A percentile compares a stretch with the other conserved stretches of the same genome.
Evolutionary conservation across 2,329 filamentous ascomycete genomes (phyloP).

Genomic region (Didymella exigua): DNA sequence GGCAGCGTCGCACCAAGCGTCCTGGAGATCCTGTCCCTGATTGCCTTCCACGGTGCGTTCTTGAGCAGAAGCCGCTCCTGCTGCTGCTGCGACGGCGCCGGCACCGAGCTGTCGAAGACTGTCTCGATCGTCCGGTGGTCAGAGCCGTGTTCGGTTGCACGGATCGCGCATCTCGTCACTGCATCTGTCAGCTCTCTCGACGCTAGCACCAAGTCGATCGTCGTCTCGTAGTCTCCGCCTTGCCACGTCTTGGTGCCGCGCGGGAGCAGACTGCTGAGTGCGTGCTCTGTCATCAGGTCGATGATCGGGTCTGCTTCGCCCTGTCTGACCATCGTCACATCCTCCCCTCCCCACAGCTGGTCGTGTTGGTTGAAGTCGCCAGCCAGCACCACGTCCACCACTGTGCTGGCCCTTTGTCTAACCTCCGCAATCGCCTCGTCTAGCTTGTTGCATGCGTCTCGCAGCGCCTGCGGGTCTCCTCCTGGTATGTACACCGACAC

Average conservation of each 20-base stretch:
- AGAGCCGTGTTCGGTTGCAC: not conserved
- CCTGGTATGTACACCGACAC: not conserved
- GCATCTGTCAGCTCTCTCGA: not conserved
- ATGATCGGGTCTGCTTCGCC: not conserved
- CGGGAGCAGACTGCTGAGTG: not conserved
- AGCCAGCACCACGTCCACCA: not conserved
- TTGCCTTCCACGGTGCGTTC: not conserved
- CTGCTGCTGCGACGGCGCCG: not conserved
- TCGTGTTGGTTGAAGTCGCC: not conserved
- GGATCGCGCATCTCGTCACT: not conserved
- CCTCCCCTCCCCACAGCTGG: not conserved
- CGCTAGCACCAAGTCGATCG: not conserved
- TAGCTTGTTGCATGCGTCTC: not conserved
- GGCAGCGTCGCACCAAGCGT: not conserved
- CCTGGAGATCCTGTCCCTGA: not conserved
- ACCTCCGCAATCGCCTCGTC: not conserved
- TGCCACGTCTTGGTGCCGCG: not conserved
- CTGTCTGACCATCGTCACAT: not conserved
- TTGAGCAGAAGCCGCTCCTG: not conserved
- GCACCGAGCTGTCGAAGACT: not conserved
- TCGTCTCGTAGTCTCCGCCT: not conserved
- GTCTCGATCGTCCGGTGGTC: not conserved
- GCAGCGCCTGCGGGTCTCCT: not conserved
- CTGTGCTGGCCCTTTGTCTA: not conserved
- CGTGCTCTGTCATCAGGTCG: not conserved